Base-by-base conservation (phyloP, 2,329 filamentous ascomycete species). In the Trichoderma sp. region DNA sequence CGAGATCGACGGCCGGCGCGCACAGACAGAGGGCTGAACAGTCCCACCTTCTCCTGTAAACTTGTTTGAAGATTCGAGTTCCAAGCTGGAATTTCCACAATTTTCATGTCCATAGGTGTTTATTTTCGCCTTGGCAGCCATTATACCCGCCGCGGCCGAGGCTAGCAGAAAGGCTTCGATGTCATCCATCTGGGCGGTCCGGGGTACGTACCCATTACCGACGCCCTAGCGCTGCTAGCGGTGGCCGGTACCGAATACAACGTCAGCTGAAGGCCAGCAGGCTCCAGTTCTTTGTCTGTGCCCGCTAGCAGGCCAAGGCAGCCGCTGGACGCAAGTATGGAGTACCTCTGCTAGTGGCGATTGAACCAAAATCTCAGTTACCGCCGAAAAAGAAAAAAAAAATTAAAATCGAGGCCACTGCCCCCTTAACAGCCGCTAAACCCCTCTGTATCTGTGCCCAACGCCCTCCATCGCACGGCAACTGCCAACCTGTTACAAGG, bases 401-500 rank as follows among this genome's bases (percentile, higher is more conserved):
- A 33, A 33, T 33, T 8, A 33, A 33, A 31, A 33, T 10, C 10
- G 33, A 37, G 5, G 7, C 27, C 27, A 27, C 29, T 16, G 47
- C 31, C 60, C 43, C 60, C 33, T 55, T 55, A 31, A 27, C 52
- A 14, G 47, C 47, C 47, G 47, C 47, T 49, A 24, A 49, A 49
- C 47, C 47, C 47, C 47, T 49, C 47, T 49, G 47, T 49, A 49
- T 49, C 19, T 53, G 47, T 63, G 55, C 49, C 61, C 61, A 64
- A 56, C 35, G 33, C 27, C 10, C 24, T 35, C 61, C 61, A 29
- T 27, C 24, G 47, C 13, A 35, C 33, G 33, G 61, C 47, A 33
- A 49, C 61, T 40, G 61, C 47, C 61, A 64, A 40, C 61, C 40
- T 29, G 61, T 53, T 49, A 40, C 61, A 55, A 49, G 24, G 49